A percentile compares a stretch with the other conserved stretches of the same genome.
Evolutionary conservation across 495 filamentous ascomycete species (phyloP).

Genomic region (Aspergillus avenaceus): DNA sequence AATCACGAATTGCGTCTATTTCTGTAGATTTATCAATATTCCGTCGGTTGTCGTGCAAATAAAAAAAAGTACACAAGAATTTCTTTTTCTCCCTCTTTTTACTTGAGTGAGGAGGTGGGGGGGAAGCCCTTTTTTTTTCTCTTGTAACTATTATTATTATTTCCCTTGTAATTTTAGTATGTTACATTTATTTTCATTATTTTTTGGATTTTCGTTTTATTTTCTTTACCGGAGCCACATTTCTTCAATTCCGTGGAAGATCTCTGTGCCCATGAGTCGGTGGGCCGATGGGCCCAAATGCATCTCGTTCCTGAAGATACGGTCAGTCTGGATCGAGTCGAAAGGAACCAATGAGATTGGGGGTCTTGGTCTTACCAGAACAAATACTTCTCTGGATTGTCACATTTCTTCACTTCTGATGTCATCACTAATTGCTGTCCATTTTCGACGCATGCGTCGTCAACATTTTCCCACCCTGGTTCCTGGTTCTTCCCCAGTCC

Average conservation of each 20-base stretch:
- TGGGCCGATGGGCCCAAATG: constrained; percentile 47
- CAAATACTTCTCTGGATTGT: constrained; percentile 44
- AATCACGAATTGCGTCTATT: constrained; percentile 7
- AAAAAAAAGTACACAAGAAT: neutral
- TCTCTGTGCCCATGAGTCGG: constrained; percentile 42
- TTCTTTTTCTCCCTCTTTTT: neutral
- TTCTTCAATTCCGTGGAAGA: constrained; percentile 42
- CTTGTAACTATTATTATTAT: too few species aligned
- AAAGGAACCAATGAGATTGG: neutral
- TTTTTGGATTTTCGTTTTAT: neutral
- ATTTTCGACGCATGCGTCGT: constrained; percentile 31
- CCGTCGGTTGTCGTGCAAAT: constrained; percentile 1
- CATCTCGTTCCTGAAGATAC: constrained; percentile 45
- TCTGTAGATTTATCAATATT: neutral
- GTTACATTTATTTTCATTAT: too few species aligned
- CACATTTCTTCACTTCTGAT: constrained; percentile 37
- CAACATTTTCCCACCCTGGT: constrained; percentile 39
- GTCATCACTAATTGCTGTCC: constrained; percentile 30
- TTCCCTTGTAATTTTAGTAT: too few species aligned
- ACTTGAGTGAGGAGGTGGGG: too few species aligned
- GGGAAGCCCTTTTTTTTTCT: neutral
- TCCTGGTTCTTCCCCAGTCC: constrained; percentile 37
- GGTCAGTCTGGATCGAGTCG: constrained; percentile 12
- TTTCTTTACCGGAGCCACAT: constrained; percentile 24
- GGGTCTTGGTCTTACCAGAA: constrained; percentile 42